Base-by-base conservation (phyloP, 805 yeast genomes). In the Wickerhamiella siamensis region DNA sequence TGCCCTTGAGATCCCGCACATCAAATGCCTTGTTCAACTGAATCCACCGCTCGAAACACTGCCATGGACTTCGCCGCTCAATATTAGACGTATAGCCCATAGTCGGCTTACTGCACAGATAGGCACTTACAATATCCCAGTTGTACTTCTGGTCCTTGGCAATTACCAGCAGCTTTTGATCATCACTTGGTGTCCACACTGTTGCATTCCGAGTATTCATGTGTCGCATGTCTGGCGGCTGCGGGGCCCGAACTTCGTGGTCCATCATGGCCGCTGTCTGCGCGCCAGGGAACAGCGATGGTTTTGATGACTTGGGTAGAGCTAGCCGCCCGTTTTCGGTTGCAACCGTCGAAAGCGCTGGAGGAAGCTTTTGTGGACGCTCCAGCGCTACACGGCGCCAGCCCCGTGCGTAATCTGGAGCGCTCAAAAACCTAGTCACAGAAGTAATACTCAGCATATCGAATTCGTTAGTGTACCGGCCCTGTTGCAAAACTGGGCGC, bases 31-130 rank as follows among this genome's bases (percentile, higher is more conserved):
- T 95, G 52, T 83, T 84, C 49, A 91, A 68, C 62, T 88, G 97
- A 46, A 87, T 79, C 66, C 88, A 91, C 50, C 98, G 67, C 60
- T 91, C 98, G 64, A 91, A 91, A 58, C 97, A 88, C 58, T 88
- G 97, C 98, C 98, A 91, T 0, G 98, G 94, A 0, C 97, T 91
- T 54, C 98, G 72, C 54, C 96, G 73, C 59, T 91, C 97, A 43
- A 86, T 83, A 54, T 83, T 86, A 1, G 97, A 81, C 31, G 77
- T 72, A 58, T 83, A 86, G 12, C 79, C 73, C 48, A 75, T 69
- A 0, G 83, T 72, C 2, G 84, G 72, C 39, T 71, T 67, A 2
- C 78, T 70, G 36, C 80, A 71, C 57, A 91, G 64, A 55, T 81
- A 83, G 5, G 87, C 81, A 2, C 95, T 76, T 18, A 91, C 83